Conservation (phyloP, 768 basidiomycete species). For the Dioszegia hungarica region DNA sequence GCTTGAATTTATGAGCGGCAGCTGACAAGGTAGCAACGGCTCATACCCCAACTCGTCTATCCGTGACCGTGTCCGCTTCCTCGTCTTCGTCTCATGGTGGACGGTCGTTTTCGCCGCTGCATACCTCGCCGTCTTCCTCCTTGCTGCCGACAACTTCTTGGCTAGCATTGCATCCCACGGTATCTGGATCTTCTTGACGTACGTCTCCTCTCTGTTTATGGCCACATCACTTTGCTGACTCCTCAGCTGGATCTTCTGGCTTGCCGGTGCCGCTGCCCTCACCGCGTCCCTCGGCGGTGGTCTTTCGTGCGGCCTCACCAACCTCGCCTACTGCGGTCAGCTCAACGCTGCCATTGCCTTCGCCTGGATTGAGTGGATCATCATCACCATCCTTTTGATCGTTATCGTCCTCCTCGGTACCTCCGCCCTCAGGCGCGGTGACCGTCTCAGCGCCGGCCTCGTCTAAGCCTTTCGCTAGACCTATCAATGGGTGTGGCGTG, state of each 20-base stretch:
- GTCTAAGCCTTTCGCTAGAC: not conserved
- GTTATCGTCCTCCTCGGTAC: constrained; percentile 36
- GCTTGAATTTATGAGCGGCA: too few species aligned
- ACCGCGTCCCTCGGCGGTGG: constrained; percentile 44
- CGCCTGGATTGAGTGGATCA: constrained; percentile 48
- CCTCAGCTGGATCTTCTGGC: constrained; percentile 48
- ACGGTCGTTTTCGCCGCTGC: constrained; percentile 43
- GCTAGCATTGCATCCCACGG: constrained; percentile 40
- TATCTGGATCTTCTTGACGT: constrained; percentile 43
- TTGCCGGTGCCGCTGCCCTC: constrained; percentile 40
- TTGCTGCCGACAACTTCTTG: constrained; percentile 24
- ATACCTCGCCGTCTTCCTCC: constrained; percentile 42
- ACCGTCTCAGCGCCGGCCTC: constrained; percentile 26
- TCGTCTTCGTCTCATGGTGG: constrained; percentile 48
- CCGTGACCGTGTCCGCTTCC: constrained; percentile 42
- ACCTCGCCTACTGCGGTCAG: constrained; percentile 45
- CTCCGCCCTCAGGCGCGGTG: constrained; percentile 38
- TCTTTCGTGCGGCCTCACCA: constrained; percentile 23
- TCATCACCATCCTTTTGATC: constrained; percentile 38
- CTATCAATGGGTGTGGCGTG: not conserved
- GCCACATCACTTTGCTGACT: not conserved
- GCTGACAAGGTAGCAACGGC: constrained; percentile 15
- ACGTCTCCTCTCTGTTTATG: constrained; percentile 10
- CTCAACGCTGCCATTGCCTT: constrained; percentile 49
- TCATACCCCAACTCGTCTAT: constrained; percentile 38